Evolutionary conservation across 805 yeast species (phyloP).

Genomic region (Lipomyces starkeyi): DNA sequence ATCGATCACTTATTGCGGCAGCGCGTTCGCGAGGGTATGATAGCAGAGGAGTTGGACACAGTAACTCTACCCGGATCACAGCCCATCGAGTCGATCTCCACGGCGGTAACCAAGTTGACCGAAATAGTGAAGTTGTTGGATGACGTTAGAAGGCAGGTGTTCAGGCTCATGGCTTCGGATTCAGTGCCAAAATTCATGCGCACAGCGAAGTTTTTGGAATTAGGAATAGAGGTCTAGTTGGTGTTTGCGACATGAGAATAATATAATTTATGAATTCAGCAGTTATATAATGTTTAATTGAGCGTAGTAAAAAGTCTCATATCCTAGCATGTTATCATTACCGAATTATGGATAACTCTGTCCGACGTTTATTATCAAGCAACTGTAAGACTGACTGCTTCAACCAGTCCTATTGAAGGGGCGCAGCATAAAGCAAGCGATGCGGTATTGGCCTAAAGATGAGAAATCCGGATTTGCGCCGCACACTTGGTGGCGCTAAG

Average conservation of each 20-base stretch:
- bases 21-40: slow-evolving; percentile 32
- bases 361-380: too few species aligned
- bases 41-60: not conserved
- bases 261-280: not conserved
- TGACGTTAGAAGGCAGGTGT: slow-evolving; percentile 36
- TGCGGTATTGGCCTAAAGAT: too few species aligned
- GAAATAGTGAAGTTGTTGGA: slow-evolving; percentile 25
- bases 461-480: not conserved
- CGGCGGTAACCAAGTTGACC: slow-evolving; percentile 19
- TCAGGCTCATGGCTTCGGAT: slow-evolving; percentile 37
- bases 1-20: slow-evolving; percentile 55
- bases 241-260: not conserved
- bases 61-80: not conserved
- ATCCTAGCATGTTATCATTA: too few species aligned
- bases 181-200: slow-evolving; percentile 38
- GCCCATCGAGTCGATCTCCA: slow-evolving; percentile 4
- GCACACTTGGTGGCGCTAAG: not conserved
- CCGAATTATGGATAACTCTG: too few species aligned
- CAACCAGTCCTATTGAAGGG: too few species aligned
- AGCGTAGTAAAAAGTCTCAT: too few species aligned
- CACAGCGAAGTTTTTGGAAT: slow-evolving; percentile 14
- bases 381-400: too few species aligned
- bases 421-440: too few species aligned
- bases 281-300: not conserved
- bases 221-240: slow-evolving; percentile 15